phyloP scores from a whole-genome alignment of 2,329 filamentous ascomycete species.

The Fusarium sterilihyphosum region DNA sequence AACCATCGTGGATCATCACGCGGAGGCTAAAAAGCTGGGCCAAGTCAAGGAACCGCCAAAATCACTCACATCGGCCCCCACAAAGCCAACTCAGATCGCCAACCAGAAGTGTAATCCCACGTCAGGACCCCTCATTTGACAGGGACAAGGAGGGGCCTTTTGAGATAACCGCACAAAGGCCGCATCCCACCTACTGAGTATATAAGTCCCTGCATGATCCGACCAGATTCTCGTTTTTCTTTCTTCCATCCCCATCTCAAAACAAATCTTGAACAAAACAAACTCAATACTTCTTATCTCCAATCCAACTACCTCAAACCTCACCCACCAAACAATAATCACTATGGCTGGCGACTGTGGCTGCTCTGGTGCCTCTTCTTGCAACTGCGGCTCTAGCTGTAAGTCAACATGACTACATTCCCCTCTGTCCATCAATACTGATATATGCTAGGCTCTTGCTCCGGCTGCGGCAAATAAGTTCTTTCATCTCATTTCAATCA shows the following conservation, averaged over 20 bases:
- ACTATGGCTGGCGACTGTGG: slow-evolving; percentile 52
- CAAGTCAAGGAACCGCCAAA: slow-evolving; percentile 29
- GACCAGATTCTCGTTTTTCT: neutral
- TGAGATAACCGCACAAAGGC: slow-evolving; percentile 31
- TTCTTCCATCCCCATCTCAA: slow-evolving; percentile 5
- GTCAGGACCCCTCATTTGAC: slow-evolving; percentile 23
- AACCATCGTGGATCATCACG: slow-evolving; percentile 30
- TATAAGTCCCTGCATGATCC: slow-evolving; percentile 41
- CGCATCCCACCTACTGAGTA: slow-evolving; percentile 28
- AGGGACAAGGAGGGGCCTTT: slow-evolving; percentile 28
- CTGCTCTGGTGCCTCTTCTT: slow-evolving; percentile 49
- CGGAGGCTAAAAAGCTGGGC: slow-evolving; percentile 5
- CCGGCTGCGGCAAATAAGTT: slow-evolving; percentile 44
- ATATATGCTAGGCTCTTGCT: slow-evolving; percentile 45
- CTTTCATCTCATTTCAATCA: neutral
- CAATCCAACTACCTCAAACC: neutral
- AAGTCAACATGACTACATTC: slow-evolving; percentile 21
- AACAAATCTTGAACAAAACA: slow-evolving; percentile 2
- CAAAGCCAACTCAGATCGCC: slow-evolving; percentile 26
- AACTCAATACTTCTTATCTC: neutral
- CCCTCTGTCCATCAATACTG: neutral
- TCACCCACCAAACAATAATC: slow-evolving; percentile 32
- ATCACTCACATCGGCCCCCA: slow-evolving; percentile 38
- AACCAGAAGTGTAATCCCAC: slow-evolving; percentile 11
- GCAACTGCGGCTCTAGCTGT: slow-evolving; percentile 52